Base-by-base conservation (phyloP, 1,284 basidiomycete species). In the Paramarasmius palmivorus region DNA sequence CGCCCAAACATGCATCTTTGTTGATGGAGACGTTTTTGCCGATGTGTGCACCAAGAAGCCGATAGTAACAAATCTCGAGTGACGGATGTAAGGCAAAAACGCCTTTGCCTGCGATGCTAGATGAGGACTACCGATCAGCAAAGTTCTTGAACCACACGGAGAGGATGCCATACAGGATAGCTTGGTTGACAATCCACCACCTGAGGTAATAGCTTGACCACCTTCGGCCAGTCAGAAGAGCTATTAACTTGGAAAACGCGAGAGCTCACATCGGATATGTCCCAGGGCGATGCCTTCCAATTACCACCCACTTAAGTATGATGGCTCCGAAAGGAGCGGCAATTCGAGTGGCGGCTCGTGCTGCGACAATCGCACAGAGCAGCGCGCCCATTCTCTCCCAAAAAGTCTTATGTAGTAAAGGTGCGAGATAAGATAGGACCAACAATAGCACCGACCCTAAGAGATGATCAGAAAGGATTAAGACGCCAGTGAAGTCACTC, bases 161-260 rank as follows among this genome's bases (percentile, higher is more conserved):
- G 38, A 3, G 55, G n/a, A n/a, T n/a, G n/a, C n/a, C 48, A 38
- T 40, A 69, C 69, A 71, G 62, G 7, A 78, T 57, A 39, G 65
- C 63, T 55, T 75, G 72, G 58, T 78, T 73, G 17, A 76, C 75
- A 46, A 78, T 67, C 76, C 76, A 77, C 72, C 74, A 78, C 10
- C 76, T 71, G 9, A 78, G 63, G 50, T 78, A 71, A 57, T 77
- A 78, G 6, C 42, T 47, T 9, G 71, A 73, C 71, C 71, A 73
- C 57, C 67, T 70, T 38, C 19, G 29, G n/a, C n/a, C 20, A 12
- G n/a, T 5, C 20, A 20, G 25, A 2, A 15, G 32, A 42, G n/a
- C 26, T 26, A 22, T 7, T 23, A 25, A 36, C 32, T 23, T 34
- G 9, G 19, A 49, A 23, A 9, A 12, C 19, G 15, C 23, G 25